Evolutionary conservation across 352 stramenopile genomes (phyloP).

Genomic region (Pythium biforme): DNA sequence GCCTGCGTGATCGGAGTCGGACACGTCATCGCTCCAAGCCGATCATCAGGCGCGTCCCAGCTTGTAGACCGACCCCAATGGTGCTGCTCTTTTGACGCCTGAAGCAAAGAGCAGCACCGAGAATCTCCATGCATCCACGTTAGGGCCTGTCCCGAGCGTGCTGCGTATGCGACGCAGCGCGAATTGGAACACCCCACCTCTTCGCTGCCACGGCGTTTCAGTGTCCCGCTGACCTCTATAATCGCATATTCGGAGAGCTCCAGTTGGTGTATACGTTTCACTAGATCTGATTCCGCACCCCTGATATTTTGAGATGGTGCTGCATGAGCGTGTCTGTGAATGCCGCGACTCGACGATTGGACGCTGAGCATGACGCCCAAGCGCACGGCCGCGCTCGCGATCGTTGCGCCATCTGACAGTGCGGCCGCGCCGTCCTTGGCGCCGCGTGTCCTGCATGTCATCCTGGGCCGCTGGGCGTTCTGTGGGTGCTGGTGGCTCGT

Average conservation of each 20-base stretch:
- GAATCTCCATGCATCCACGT: too few species aligned
- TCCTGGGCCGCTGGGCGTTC: background rate
- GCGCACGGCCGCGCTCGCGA: too few species aligned
- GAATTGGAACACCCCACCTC: too few species aligned
- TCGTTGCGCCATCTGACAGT: background rate
- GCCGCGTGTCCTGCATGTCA: constrained; percentile 3
- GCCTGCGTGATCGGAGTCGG: constrained; percentile 1
- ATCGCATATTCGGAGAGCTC: background rate
- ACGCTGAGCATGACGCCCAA: too few species aligned
- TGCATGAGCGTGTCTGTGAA: too few species aligned
- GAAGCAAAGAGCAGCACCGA: too few species aligned
- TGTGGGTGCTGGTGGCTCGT: constrained; percentile 14
- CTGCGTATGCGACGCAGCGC: too few species aligned
- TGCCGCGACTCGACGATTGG: too few species aligned
- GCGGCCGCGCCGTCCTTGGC: background rate
- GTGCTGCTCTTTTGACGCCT: too few species aligned
- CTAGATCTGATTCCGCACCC: background rate
- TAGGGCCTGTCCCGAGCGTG: too few species aligned
- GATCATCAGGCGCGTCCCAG: background rate
- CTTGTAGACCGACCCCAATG: too few species aligned
- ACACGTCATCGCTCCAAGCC: constrained; percentile 13
- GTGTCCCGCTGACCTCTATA: background rate
- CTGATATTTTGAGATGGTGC: background rate
- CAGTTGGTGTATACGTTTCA: background rate
- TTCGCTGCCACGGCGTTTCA: background rate